phyloP scores from a whole-genome alignment of 2,329 filamentous ascomycete genomes.

The Fusarium camptoceras region DNA sequence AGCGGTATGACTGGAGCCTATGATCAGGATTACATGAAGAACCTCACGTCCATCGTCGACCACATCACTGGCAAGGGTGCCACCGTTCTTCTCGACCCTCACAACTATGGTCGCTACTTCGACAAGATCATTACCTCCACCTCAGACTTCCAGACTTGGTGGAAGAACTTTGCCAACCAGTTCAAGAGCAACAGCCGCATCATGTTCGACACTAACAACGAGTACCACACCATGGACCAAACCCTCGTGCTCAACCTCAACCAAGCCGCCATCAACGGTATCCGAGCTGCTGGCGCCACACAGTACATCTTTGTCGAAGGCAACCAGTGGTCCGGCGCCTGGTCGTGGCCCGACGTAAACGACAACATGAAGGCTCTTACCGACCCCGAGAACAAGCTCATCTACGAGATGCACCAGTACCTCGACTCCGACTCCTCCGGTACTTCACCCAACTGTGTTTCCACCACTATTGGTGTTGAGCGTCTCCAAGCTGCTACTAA shows the following conservation, averaged over 20 bases:
- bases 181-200: conserved; percentile 67
- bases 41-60: conserved; percentile 50
- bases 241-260: conserved; percentile 69
- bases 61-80: conserved; percentile 57
- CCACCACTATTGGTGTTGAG: conserved; percentile 61
- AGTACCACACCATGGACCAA: conserved; percentile 73
- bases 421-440: conserved; percentile 67
- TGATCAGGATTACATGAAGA: conserved; percentile 54
- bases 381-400: conserved; percentile 62
- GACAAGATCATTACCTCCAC: conserved; percentile 65
- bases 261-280: conserved; percentile 72
- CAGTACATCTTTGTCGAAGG: conserved; percentile 69
- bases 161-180: conserved; percentile 64
- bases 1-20: conserved; percentile 55
- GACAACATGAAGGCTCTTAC: conserved; percentile 57
- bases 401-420: conserved; percentile 72
- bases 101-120: conserved; percentile 71
- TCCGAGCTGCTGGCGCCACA: conserved; percentile 69
- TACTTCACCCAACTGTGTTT: conserved; percentile 61
- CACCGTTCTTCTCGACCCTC: conserved; percentile 68
- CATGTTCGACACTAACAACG: conserved; percentile 76
- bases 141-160: conserved; percentile 67
- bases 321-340: conserved; percentile 67
- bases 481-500: conserved; percentile 61
- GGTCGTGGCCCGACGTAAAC: conserved; percentile 57